Evolutionary conservation across 169 alveolate species (phyloP).

Genomic region (Hammondia hammondi): DNA sequence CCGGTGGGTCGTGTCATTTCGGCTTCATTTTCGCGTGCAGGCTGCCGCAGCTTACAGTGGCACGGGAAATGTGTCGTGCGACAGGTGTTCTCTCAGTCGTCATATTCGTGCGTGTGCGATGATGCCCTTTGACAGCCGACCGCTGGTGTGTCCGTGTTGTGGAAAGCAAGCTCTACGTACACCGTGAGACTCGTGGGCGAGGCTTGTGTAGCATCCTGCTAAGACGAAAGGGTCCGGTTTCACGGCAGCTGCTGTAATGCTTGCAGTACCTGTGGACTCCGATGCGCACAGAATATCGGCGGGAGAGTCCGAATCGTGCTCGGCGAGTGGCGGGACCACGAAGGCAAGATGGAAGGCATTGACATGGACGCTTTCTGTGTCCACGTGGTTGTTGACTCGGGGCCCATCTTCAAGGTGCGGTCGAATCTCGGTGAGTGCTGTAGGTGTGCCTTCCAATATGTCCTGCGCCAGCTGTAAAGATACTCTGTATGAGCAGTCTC

Average conservation of each 20-base stretch:
- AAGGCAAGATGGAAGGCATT: slow-evolving; percentile 58
- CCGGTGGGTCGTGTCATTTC: slow-evolving; percentile 40
- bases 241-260: background rate
- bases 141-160: too few relatives aligned
- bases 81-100: too few relatives aligned
- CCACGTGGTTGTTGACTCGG: slow-evolving; percentile 37
- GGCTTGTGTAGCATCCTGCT: too few relatives aligned
- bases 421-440: slow-evolving; percentile 1
- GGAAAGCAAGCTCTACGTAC: too few relatives aligned
- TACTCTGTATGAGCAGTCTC: background rate
- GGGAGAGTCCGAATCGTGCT: slow-evolving; percentile 60
- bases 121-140: too few relatives aligned
- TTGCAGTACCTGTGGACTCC: background rate
- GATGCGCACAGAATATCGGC: slow-evolving; percentile 57
- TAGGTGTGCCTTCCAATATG: too few relatives aligned
- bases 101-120: too few relatives aligned
- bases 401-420: slow-evolving; percentile 56
- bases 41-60: too few relatives aligned
- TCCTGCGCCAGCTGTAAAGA: too few relatives aligned
- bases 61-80: too few relatives aligned
- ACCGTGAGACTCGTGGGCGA: too few relatives aligned
- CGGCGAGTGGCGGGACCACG: slow-evolving; percentile 64
- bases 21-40: background rate
- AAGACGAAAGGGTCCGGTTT: too few relatives aligned
- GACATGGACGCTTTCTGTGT: slow-evolving; percentile 50